Conservation (phyloP, 1,284 basidiomycete species). For the Malassezia nana region DNA sequence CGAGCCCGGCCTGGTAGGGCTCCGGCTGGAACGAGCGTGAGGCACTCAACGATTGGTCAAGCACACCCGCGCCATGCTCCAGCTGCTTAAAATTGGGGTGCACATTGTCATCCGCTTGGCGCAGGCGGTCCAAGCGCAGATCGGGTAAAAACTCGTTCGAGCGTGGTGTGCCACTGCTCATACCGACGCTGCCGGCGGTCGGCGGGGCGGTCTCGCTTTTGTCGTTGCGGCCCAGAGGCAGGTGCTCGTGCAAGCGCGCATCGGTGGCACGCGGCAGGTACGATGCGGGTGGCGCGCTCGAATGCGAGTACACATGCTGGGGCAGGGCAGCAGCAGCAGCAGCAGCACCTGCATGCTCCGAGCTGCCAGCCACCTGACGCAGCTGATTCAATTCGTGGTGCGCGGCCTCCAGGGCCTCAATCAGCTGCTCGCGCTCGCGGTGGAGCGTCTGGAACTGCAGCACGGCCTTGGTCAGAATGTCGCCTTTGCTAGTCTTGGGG, state of each 20-base stretch:
- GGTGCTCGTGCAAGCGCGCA: slow-evolving; percentile 11
- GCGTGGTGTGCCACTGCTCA: neutral
- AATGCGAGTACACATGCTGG: slow-evolving; percentile 15
- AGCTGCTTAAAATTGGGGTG: slow-evolving; percentile 18
- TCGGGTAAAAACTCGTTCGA: slow-evolving; percentile 13
- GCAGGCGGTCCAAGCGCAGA: slow-evolving; percentile 18
- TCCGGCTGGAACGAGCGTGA: slow-evolving; percentile 18
- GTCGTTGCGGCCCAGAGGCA: slow-evolving; percentile 1
- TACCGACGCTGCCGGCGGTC: neutral
- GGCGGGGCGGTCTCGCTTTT: neutral
- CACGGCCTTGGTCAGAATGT: slow-evolving; percentile 36
- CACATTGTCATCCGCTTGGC: slow-evolving; percentile 13
- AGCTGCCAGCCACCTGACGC: slow-evolving; percentile 10
- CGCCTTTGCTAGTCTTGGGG: slow-evolving; percentile 45
- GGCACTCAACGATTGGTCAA: slow-evolving; percentile 10
- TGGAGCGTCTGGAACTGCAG: slow-evolving; percentile 20
- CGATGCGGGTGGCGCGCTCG: slow-evolving; percentile 1
- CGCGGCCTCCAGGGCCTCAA: slow-evolving; percentile 18
- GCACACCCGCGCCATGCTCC: slow-evolving; percentile 9
- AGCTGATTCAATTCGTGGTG: slow-evolving; percentile 20
- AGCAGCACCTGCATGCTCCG: slow-evolving; percentile 3
- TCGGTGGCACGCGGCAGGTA: slow-evolving; percentile 10
- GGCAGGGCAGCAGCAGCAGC: neutral
- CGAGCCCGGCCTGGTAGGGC: slow-evolving; percentile 11
- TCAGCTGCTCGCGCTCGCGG: slow-evolving; percentile 19